Percentiles rank a stretch among this genome's conserved stretches.
These are phyloP conservation scores for Fusarium xyrophilum DNA, from an alignment of 2,329 filamentous ascomycete species.

Conservation along the genomic window DNA sequence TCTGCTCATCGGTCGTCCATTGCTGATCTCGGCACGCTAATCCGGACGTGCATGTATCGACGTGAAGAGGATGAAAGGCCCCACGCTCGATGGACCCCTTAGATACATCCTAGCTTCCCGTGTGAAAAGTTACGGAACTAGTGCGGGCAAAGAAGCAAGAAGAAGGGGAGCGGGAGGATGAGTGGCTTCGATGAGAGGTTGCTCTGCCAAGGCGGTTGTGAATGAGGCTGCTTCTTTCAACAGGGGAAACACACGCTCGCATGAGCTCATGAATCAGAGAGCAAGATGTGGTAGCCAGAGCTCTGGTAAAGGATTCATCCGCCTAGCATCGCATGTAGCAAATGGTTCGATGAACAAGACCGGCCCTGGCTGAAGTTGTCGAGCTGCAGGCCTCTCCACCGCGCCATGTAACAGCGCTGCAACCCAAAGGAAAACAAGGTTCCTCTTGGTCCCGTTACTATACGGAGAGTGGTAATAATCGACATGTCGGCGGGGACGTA, in stretches of 20 bases:
- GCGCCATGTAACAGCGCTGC: constrained; percentile 1
- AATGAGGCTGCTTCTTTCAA: neutral
- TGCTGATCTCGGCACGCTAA: constrained; percentile 31
- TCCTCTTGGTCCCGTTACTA: neutral
- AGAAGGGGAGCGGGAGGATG: neutral
- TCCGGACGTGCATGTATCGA: constrained; percentile 8
- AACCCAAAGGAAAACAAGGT: constrained; percentile 12
- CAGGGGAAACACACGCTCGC: neutral
- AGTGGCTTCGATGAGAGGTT: constrained; percentile 1
- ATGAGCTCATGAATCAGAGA: neutral
- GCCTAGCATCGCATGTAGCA: neutral
- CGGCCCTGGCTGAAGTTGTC: neutral
- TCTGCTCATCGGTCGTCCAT: neutral
- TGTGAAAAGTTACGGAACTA: neutral
- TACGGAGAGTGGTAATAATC: constrained; percentile 25
- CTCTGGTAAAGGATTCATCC: neutral
- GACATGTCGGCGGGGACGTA: constrained; percentile 15
- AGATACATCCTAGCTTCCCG: constrained; percentile 6
- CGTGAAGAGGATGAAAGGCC: constrained; percentile 3
- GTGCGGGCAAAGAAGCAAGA: neutral
- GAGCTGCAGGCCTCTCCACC: constrained; percentile 17
- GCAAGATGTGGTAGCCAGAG: neutral
- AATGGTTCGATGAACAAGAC: constrained; percentile 1
- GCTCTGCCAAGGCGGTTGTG: neutral
- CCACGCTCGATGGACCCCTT: constrained; percentile 22